Evolutionary conservation across 2,329 filamentous ascomycete genomes (phyloP).

Genomic region (Fusarium sp.): DNA sequence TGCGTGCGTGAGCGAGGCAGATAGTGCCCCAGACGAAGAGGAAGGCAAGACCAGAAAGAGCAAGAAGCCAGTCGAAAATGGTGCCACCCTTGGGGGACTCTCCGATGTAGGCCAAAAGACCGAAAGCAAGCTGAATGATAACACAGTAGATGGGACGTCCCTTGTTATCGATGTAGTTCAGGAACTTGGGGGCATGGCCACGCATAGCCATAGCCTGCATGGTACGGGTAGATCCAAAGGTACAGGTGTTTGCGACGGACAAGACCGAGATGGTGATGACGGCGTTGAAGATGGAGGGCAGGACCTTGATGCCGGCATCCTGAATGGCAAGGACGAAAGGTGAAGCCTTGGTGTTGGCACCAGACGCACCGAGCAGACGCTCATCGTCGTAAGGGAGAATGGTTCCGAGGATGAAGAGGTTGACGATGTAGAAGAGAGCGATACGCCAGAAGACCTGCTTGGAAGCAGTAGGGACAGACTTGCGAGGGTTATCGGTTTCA

Average conservation of each 20-base stretch:
- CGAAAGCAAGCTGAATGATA: conserved; percentile 72
- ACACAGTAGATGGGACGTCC: conserved; percentile 85
- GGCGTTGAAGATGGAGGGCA: conserved; percentile 93
- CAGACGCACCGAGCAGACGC: conserved; percentile 69
- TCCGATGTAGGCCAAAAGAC: conserved; percentile 83
- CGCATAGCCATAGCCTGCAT: conserved; percentile 91
- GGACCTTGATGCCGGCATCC: conserved; percentile 81
- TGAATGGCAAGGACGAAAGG: conserved; percentile 94
- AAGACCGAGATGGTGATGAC: conserved; percentile 94
- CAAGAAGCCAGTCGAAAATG: conserved; percentile 85
- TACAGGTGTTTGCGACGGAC: conserved; percentile 90
- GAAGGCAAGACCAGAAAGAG: conserved; percentile 78
- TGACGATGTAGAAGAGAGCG: conserved; percentile 88
- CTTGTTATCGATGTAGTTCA: conserved; percentile 84
- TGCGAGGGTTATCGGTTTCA: conserved; percentile 80
- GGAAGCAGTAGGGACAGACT: conserved; percentile 85
- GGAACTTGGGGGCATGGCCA: conserved; percentile 80
- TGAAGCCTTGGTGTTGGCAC: conserved; percentile 78
- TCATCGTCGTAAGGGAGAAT: conserved; percentile 79
- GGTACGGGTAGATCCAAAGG: conserved; percentile 92
- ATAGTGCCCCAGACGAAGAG: conserved; percentile 88
- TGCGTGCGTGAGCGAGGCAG: conserved; percentile 89
- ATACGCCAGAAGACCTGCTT: conserved; percentile 98
- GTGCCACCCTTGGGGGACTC: conserved; percentile 69
- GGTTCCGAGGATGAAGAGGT: conserved; percentile 83